Evolutionary conservation across 805 yeast genomes (phyloP).

Genomic region (Metschnikowia arizonensis): DNA sequence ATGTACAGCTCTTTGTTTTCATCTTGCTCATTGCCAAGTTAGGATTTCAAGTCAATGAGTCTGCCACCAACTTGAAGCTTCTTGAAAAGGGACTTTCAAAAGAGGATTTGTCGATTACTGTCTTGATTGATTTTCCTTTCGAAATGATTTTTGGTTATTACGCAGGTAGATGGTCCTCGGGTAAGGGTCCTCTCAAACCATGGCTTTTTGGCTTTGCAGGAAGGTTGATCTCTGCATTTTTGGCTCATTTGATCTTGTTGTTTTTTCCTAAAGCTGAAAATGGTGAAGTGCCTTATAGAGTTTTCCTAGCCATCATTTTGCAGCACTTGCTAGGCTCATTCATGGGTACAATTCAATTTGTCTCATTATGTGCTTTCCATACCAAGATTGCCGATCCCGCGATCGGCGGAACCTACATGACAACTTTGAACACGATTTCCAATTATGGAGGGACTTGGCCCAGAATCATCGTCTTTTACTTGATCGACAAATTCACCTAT

Average conservation of each 20-base stretch:
- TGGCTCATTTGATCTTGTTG: slow-evolving; percentile 71
- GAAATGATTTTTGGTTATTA: slow-evolving; percentile 93
- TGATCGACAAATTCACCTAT: slow-evolving; percentile 75
- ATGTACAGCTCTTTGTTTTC: slow-evolving; percentile 68
- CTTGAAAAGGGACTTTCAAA: slow-evolving; percentile 88
- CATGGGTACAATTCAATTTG: slow-evolving; percentile 94
- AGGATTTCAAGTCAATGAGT: slow-evolving; percentile 94
- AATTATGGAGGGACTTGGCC: slow-evolving; percentile 99
- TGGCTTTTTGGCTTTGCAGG: slow-evolving; percentile 90
- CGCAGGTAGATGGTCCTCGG: slow-evolving; percentile 92
- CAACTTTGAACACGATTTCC: slow-evolving; percentile 84
- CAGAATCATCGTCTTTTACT: slow-evolving; percentile 65
- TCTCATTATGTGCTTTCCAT: slow-evolving; percentile 90
- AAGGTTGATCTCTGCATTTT: slow-evolving; percentile 64
- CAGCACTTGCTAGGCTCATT: slow-evolving; percentile 86
- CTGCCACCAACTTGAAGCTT: slow-evolving; percentile 87
- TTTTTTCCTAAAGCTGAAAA: slow-evolving; percentile 54
- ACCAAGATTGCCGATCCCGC: slow-evolving; percentile 92
- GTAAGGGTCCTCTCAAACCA: slow-evolving; percentile 70
- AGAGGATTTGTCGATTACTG: slow-evolving; percentile 91
- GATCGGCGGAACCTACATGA: slow-evolving; percentile 98
- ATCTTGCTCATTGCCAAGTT: slow-evolving; percentile 79
- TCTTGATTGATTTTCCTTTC: slow-evolving; percentile 91
- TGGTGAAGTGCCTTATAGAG: slow-evolving; percentile 45
- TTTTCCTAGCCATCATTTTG: slow-evolving; percentile 67